Conservation (phyloP, 352 stramenopile species). For the Phytophthora uliginosa region DNA sequence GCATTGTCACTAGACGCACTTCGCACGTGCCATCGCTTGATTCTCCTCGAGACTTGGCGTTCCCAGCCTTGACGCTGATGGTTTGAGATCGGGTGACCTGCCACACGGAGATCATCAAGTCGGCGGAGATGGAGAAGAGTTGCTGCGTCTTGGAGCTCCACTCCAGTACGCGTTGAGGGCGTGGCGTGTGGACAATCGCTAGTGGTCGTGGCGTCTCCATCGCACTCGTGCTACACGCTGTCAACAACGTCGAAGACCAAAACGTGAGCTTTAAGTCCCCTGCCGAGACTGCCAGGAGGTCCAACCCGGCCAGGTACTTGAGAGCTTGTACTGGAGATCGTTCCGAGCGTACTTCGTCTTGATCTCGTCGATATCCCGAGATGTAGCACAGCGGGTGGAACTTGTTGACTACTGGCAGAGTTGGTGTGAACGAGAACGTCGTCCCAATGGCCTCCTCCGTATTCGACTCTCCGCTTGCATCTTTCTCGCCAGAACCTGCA, state of each 20-base stretch:
- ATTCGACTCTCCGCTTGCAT: slow-evolving; percentile 1
- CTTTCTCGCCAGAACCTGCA: slow-evolving; percentile 13
- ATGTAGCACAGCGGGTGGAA: slow-evolving; percentile 83
- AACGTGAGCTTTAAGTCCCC: slow-evolving; percentile 86
- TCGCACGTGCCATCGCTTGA: slow-evolving; percentile 56
- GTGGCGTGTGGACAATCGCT: slow-evolving; percentile 70
- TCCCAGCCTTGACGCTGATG: slow-evolving; percentile 22
- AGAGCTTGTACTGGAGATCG: slow-evolving; percentile 79
- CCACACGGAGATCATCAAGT: slow-evolving; percentile 79
- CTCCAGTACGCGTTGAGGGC: slow-evolving; percentile 78
- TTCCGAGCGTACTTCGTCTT: slow-evolving; percentile 82
- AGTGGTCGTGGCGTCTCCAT: slow-evolving; percentile 73
- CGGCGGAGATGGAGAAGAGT: slow-evolving; percentile 80
- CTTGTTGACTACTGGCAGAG: slow-evolving; percentile 67
- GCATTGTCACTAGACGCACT: slow-evolving; percentile 56
- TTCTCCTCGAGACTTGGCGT: slow-evolving; percentile 26
- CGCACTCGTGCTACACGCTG: slow-evolving; percentile 63
- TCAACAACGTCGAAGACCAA: slow-evolving; percentile 74
- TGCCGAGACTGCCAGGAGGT: slow-evolving; percentile 76
- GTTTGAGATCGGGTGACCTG: slow-evolving; percentile 43
- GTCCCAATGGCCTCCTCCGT: slow-evolving; percentile 14
- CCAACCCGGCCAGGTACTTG: slow-evolving; percentile 68
- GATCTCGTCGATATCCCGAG: slow-evolving; percentile 74
- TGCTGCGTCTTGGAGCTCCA: slow-evolving; percentile 64
- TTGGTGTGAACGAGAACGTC: slow-evolving; percentile 44